Base-by-base conservation (phyloP, 2,329 filamentous ascomycete species). In the Zalaria sp. region DNA sequence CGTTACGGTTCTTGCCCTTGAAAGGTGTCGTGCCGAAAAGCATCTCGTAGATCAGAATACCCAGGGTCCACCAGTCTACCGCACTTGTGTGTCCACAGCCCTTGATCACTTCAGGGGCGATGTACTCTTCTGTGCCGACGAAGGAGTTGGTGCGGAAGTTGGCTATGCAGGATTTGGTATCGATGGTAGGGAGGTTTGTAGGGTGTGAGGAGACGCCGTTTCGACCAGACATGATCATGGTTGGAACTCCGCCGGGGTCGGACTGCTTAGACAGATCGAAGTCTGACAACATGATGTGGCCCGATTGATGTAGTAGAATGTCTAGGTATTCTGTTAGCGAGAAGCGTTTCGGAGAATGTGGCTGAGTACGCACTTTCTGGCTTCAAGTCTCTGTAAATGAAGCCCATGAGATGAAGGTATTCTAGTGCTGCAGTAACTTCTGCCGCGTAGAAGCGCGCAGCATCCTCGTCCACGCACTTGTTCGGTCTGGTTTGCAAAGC, bases 61-160 rank as follows among this genome's bases (percentile, higher is more conserved):
- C 91, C 41, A 98, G 65, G 0, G 91, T 98, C 91, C 91, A 98
- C 91, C 91, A 98, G 62, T 98, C 91, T 9, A 98, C 91, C 9
- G 91, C 91, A 58, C 89, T 96, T 5, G 91, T 98, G 64, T 98
- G 91, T 25, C 91, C 91, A 57, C 89, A 95, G 34, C 91, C 91
- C 66, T 96, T 96, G 60, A 98, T 98, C 31, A 98, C 91, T 62
- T 98, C 91, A 2, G 91, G 91, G 1, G 91, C 91, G 57, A 98
- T 98, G 62, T 98, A 98, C 61, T 98, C 91, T 61, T 98, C 91
- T 1, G 91, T 98, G 11, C 91, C 91, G 35, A 98, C 91, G 59
- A 98, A 98, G 0, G 88, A 95, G 58, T 98, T 98, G 11, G 91
- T 98, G 43, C 91, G 77, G 72, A 98, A 98, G 65, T 96, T 91